Percentiles rank a stretch among this genome's conserved stretches.
These are phyloP conservation scores for Phoenix dactylifera DNA, from an alignment of 176 grass and related monocot species.

Conservation along the genomic window DNA sequence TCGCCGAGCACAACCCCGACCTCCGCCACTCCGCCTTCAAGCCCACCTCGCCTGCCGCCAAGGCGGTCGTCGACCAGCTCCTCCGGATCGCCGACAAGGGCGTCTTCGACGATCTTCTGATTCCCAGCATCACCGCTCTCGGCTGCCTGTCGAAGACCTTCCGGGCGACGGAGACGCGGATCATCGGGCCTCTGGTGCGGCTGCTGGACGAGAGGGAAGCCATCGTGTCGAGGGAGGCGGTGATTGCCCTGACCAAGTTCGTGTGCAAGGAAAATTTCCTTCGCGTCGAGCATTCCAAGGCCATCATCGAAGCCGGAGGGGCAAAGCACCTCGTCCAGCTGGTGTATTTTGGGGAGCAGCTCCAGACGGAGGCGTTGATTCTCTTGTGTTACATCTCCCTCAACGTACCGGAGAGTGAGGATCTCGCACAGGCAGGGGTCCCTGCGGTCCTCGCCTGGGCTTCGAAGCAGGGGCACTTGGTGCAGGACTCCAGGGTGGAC, in stretches of 20 bases:
- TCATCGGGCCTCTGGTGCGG: neutral
- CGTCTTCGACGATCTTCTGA: neutral
- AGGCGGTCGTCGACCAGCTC: constrained; percentile 12
- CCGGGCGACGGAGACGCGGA: neutral
- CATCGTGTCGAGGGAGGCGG: neutral
- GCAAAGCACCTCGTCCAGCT: constrained; percentile 1
- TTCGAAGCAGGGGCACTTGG: neutral
- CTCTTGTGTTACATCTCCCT: constrained; percentile 3
- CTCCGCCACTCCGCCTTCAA: constrained; percentile 2
- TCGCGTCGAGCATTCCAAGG: neutral
- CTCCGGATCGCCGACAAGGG: neutral
- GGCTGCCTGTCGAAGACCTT: constrained; percentile 8
- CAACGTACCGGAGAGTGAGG: neutral
- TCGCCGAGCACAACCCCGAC: constrained; percentile 1
- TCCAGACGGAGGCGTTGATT: constrained; percentile 9
- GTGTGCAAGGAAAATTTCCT: neutral
- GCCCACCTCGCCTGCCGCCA: neutral
- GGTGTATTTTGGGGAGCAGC: neutral
- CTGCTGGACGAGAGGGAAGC: neutral
- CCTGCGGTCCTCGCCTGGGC: neutral
- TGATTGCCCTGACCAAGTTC: constrained; percentile 4
- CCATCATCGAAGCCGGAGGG: constrained; percentile 6
- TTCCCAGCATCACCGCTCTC: constrained; percentile 2
- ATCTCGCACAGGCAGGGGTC: neutral
- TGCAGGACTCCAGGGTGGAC: too few species aligned